Evolutionary conservation across 2,329 filamentous ascomycete species (phyloP).

Genomic region (Arthrobotrys sphaeroides): DNA sequence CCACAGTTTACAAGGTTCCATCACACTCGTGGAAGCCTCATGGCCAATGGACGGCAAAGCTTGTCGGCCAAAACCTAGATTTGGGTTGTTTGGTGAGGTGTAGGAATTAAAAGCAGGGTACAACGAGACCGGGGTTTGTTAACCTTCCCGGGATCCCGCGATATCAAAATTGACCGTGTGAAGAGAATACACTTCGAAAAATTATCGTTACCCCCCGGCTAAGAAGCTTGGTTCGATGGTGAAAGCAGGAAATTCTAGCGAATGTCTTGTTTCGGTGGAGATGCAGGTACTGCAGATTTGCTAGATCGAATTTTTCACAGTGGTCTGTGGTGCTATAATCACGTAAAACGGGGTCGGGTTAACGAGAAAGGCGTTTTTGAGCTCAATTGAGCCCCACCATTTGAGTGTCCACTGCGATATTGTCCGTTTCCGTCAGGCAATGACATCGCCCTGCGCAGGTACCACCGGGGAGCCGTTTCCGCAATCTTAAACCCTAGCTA

Average conservation of each 20-base stretch:
- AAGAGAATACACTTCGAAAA: slow-evolving; percentile 1
- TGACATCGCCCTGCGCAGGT: slow-evolving; percentile 35
- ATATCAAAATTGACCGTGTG: not conserved
- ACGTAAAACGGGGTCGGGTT: slow-evolving; percentile 31
- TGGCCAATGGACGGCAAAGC: not conserved
- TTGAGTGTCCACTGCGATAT: not conserved
- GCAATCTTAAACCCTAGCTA: slow-evolving; percentile 28
- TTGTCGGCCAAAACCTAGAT: slow-evolving; percentile 15
- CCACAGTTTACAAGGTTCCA: slow-evolving; percentile 10
- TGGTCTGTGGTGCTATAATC: slow-evolving; percentile 21
- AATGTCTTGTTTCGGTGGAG: slow-evolving; percentile 17
- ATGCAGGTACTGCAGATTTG: not conserved
- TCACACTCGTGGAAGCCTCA: slow-evolving; percentile 9
- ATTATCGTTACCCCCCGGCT: slow-evolving; percentile 4
- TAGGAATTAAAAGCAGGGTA: slow-evolving; percentile 30
- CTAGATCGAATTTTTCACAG: slow-evolving; percentile 2
- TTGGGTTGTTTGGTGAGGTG: slow-evolving; percentile 50
- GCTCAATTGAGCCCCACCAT: slow-evolving; percentile 20
- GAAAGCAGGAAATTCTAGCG: slow-evolving; percentile 12
- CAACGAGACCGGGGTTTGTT: slow-evolving; percentile 16
- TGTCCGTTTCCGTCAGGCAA: slow-evolving; percentile 23
- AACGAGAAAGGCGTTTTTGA: slow-evolving; percentile 30
- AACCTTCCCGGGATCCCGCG: slow-evolving; percentile 4
- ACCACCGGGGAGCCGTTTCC: slow-evolving; percentile 16
- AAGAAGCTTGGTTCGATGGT: slow-evolving; percentile 1